Percentiles rank a stretch among this genome's conserved stretches.
phyloP scores from a whole-genome alignment of 2,329 filamentous ascomycete genomes.

The Paecilomyces formosus region DNA sequence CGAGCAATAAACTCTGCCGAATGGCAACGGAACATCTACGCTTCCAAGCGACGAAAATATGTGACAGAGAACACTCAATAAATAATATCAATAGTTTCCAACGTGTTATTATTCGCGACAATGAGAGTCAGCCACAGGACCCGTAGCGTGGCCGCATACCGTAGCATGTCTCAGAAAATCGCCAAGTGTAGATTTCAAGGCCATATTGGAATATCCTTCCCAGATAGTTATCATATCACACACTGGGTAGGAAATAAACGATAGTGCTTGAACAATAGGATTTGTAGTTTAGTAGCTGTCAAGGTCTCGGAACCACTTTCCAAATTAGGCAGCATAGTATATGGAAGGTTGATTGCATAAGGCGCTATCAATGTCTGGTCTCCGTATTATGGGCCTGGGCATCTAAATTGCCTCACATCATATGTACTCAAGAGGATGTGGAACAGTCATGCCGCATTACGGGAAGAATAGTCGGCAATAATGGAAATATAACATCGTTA shows the following conservation, averaged over 20 bases:
- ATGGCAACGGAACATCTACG: background rate
- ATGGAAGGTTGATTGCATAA: background rate
- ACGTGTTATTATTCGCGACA: too few species aligned
- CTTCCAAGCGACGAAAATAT: background rate
- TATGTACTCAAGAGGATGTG: background rate
- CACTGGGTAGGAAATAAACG: background rate
- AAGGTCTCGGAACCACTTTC: background rate
- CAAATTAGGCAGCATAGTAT: background rate
- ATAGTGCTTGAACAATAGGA: background rate
- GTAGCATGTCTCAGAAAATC: too few species aligned
- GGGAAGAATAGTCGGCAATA: background rate
- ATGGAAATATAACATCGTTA: background rate
- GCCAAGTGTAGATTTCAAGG: too few species aligned
- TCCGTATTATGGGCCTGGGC: too few species aligned
- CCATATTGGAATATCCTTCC: too few species aligned
- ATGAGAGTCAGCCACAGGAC: too few species aligned
- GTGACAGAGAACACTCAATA: background rate
- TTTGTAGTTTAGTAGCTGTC: background rate
- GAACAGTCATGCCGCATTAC: background rate
- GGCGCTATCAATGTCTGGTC: background rate
- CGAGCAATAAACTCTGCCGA: background rate
- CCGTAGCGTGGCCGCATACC: too few species aligned
- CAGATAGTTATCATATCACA: too few species aligned
- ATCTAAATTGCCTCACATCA: too few species aligned
- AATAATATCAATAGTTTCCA: too few species aligned